Evolutionary conservation across 208 protist genomes (phyloP).

Genomic region (Strigomonas oncopelti): DNA sequence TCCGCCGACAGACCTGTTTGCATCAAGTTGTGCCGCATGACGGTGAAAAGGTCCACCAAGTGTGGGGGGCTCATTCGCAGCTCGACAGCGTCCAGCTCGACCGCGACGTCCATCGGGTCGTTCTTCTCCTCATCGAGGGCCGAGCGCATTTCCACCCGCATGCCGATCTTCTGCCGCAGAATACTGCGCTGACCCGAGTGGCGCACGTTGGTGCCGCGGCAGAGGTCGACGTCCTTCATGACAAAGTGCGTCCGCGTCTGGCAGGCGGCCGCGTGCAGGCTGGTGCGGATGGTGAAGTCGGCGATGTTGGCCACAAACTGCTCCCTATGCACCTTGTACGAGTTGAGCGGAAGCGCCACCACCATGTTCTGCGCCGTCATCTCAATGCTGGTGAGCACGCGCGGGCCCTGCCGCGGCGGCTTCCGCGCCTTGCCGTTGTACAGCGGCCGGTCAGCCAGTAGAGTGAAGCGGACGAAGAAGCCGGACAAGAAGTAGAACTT

Average conservation of each 20-base stretch:
- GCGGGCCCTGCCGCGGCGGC: constrained; percentile 36
- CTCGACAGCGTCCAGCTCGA: constrained; percentile 46
- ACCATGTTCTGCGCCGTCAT: constrained; percentile 55
- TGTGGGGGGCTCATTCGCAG: constrained; percentile 41
- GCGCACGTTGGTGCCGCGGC: constrained; percentile 16
- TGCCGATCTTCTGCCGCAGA: constrained; percentile 37
- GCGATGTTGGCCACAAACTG: constrained; percentile 55
- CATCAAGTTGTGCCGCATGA: constrained; percentile 63
- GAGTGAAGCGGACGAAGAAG: constrained; percentile 54
- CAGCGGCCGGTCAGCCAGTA: constrained; percentile 50
- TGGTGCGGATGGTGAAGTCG: constrained; percentile 60
- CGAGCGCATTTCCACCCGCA: constrained; percentile 56
- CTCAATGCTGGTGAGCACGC: constrained; percentile 69
- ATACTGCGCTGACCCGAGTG: constrained; percentile 16
- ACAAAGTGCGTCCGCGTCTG: constrained; percentile 67
- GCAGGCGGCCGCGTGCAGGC: constrained; percentile 46
- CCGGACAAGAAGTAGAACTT: constrained; percentile 69
- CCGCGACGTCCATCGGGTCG: constrained; percentile 42
- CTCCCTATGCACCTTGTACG: constrained; percentile 23
- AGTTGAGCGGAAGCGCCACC: constrained; percentile 68
- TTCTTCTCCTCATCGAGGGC: constrained; percentile 52
- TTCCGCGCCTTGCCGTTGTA: constrained; percentile 67
- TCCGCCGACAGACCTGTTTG: constrained; percentile 17
- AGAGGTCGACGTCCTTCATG: constrained; percentile 57
- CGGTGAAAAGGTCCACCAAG: constrained; percentile 49